These are phyloP conservation scores for Trichoderma atroviride DNA, from an alignment of 2,329 filamentous ascomycete species.

Conservation along the genomic window DNA sequence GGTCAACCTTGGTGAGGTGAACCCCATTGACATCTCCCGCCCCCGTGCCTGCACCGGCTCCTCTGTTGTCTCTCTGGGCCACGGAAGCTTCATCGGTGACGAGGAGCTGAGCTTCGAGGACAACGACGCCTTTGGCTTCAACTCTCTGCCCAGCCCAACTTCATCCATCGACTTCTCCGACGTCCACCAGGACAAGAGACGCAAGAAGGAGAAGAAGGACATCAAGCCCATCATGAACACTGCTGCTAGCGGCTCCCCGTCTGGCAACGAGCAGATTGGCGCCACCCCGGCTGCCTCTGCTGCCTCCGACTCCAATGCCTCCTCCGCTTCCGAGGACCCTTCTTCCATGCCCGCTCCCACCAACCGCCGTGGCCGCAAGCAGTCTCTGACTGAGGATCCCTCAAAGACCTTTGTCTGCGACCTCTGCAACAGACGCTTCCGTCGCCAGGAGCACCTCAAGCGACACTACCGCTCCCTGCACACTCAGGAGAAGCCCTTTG, in stretches of 20 bases:
- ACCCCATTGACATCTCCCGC: conserved; percentile 67
- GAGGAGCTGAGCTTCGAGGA: conserved; percentile 78
- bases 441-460: conserved; percentile 97
- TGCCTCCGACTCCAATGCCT: conserved; percentile 44
- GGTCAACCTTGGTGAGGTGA: conserved; percentile 61
- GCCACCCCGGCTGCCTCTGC: conserved; percentile 42
- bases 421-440: conserved; percentile 94
- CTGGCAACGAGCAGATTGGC: conserved; percentile 42
- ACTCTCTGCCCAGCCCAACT: conserved; percentile 65
- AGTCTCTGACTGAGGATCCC: conserved; percentile 95
- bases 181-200: conserved; percentile 59
- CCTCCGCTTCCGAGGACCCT: conserved; percentile 50
- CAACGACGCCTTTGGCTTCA: conserved; percentile 61
- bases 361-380: conserved; percentile 95
- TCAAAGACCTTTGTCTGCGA: conserved; percentile 98
- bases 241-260: conserved; percentile 40
- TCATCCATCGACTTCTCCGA: conserved; percentile 43
- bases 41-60: conserved; percentile 69
- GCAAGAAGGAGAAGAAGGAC: conserved; percentile 57
- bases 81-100: conserved; percentile 76
- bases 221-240: conserved; percentile 50
- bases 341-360: conserved; percentile 58
- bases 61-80: conserved; percentile 67
- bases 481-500: conserved; percentile 97
- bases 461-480: conserved; percentile 97